These are phyloP conservation scores for Cladosporium cucumerinum DNA, from an alignment of 2,329 filamentous ascomycete genomes.

Conservation along the genomic window DNA sequence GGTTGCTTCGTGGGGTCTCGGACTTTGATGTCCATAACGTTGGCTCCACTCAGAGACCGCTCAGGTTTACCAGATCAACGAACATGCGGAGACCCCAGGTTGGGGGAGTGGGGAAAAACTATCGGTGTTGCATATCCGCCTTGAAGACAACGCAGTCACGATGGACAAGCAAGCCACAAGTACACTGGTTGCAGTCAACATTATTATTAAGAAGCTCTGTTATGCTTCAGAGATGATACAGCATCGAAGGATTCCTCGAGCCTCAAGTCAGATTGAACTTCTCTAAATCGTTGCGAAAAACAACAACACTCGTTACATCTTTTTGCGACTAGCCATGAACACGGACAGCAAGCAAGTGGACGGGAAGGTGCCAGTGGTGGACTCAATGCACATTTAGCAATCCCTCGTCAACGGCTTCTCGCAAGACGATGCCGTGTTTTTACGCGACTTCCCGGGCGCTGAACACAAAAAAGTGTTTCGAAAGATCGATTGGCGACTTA, in stretches of 20 bases:
- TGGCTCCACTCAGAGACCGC: background rate
- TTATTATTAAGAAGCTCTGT: background rate
- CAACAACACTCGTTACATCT: background rate
- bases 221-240: background rate
- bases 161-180: background rate
- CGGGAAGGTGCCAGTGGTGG: background rate
- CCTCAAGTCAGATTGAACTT: background rate
- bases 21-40: background rate
- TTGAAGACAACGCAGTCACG: background rate
- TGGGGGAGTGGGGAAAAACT: background rate
- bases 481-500: conserved; percentile 54
- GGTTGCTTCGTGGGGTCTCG: background rate
- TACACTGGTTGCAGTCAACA: background rate
- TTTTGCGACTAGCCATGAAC: background rate
- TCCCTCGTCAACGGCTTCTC: background rate
- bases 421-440: conserved; percentile 29
- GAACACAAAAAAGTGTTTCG: conserved; percentile 47
- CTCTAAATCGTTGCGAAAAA: background rate
- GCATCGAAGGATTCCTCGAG: background rate
- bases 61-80: background rate
- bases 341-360: background rate
- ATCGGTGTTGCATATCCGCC: background rate
- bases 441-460: conserved; percentile 23
- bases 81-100: background rate
- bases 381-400: background rate